Evolutionary conservation across 768 basidiomycete species (phyloP).

Genomic region (Exsudoporus frostii): DNA sequence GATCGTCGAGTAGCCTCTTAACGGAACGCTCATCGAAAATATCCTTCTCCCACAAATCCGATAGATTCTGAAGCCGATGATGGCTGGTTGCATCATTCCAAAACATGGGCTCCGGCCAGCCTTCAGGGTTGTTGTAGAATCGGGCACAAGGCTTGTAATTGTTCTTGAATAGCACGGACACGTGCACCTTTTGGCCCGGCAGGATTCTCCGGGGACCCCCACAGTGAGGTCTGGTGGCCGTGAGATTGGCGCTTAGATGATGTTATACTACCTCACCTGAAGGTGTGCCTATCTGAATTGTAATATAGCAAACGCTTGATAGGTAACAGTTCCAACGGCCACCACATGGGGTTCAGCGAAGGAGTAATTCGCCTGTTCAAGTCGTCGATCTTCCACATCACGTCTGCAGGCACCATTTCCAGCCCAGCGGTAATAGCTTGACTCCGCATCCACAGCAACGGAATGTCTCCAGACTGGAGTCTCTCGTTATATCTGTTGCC

Average conservation of each 20-base stretch:
- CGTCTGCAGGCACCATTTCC: conserved; percentile 18
- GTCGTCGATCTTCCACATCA: conserved; percentile 30
- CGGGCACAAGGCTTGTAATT: conserved; percentile 27
- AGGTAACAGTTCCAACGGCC: conserved; percentile 25
- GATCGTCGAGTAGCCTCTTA: conserved; percentile 15
- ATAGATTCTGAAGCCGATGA: conserved; percentile 12
- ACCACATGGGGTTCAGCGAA: conserved; percentile 20
- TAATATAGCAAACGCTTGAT: conserved; percentile 26
- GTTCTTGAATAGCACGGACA: conserved; percentile 30
- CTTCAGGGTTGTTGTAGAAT: conserved; percentile 19
- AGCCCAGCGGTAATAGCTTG: conserved; percentile 28
- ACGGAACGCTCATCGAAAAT: conserved; percentile 25
- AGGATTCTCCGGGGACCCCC: conserved; percentile 26
- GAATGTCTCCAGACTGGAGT: conserved; percentile 28
- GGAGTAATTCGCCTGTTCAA: conserved; percentile 20
- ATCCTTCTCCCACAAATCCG: conserved; percentile 29
- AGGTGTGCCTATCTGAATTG: conserved; percentile 24
- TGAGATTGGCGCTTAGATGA: conserved; percentile 6
- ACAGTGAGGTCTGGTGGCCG: conserved; percentile 21
- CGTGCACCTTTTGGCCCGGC: conserved; percentile 31
- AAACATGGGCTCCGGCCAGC: conserved; percentile 30
- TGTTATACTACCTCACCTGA: conserved; percentile 6
- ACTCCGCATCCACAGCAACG: conserved; percentile 32
- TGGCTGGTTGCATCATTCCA: conserved; percentile 28
- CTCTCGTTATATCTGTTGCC: conserved; percentile 28